Base-by-base conservation (phyloP, 2,329 filamentous ascomycete genomes). In the Aspergillus sp. region DNA sequence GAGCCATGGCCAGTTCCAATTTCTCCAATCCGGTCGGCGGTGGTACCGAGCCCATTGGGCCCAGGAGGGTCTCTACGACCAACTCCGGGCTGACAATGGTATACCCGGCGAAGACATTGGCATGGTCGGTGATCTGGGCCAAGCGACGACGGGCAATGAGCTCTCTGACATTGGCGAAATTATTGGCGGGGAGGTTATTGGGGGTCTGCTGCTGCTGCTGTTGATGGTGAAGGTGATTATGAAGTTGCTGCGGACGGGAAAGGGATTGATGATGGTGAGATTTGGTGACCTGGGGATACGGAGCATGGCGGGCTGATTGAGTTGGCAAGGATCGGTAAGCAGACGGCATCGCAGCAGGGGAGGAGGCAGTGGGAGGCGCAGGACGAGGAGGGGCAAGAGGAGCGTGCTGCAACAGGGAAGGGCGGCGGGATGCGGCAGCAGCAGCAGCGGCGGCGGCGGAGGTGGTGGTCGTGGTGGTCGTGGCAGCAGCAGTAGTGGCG, bases 91-190 rank as follows among this genome's bases (percentile, higher is more conserved):
- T 72, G 59, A 78, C 77, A 62, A 79, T 78, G 49, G 69, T 77
- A 62, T 79, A 78, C 48, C 76, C 76, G 58, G 77, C 77, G 59
- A 77, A 77, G 25, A 76, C 70, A 70, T 79, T 79, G 68, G 76
- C 76, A 71, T 79, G 77, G 61, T 79, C 77, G 66, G 76, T 78
- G 60, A 79, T 79, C 61, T 78, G 76, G 50, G 71, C 74, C 62
- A 79, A 66, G 38, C 76, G 75, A 25, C 76, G 75, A 25, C 77
- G 77, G 64, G 76, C 75, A 56, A 77, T 75, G 57, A 77, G 69
- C 64, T 77, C 75, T 55, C 75, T 72, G 49, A 77, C 74, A 64
- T 75, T 76, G 71, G 74, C 74, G 69, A 75, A 75, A 64, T 73
- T 76, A 71, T 76, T 76, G 67, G 71, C 64, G 61, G 74, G 69